Conservation (phyloP, 345 rosid genomes). For the Durio zibethinus region DNA sequence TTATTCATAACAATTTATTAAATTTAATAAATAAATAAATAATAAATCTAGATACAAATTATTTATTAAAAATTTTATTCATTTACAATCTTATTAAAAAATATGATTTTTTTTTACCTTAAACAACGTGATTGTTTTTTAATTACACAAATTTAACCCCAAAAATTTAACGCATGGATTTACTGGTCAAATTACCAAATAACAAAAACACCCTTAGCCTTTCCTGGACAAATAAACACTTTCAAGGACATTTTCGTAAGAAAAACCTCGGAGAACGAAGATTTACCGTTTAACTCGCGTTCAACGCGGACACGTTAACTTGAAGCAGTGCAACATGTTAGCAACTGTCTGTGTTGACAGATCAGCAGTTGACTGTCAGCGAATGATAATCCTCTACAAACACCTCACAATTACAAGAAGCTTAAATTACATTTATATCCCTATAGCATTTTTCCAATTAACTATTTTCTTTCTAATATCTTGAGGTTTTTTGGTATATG, state of each 20-base stretch:
- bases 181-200: neutral
- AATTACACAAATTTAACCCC: neutral
- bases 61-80: no score
- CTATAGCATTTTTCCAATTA: neutral
- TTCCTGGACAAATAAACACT: neutral
- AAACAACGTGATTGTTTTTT: no score
- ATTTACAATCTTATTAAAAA: no score
- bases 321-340: neutral
- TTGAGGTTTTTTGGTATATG: no score
- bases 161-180: neutral
- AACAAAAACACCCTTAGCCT: neutral
- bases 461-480: neutral
- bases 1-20: no score
- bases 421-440: neutral
- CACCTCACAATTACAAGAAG: neutral
- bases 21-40: no score
- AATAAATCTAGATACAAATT: no score
- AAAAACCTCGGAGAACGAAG: neutral
- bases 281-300: neutral
- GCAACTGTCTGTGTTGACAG: conserved; percentile 17
- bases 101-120: no score
- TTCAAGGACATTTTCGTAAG: neutral
- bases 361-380: neutral
- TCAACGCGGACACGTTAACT: conserved; percentile 5
- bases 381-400: neutral